Conservation (phyloP, 495 filamentous ascomycete species). For the Hapsidospora chrysogenum region DNA sequence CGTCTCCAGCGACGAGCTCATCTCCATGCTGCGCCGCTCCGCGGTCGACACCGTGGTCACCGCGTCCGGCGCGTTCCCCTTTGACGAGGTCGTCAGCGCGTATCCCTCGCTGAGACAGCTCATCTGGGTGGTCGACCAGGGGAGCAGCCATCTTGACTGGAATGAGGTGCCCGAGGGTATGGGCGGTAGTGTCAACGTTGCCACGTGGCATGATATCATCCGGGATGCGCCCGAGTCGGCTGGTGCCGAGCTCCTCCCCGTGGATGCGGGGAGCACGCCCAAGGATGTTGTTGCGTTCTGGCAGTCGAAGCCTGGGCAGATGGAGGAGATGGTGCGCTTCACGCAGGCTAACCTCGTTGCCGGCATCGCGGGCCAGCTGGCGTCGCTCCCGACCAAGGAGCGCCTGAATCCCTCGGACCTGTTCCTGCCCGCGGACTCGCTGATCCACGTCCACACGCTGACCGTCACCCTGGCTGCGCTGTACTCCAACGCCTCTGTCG, state of each 20-base stretch:
- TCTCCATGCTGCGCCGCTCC: conserved; percentile 49
- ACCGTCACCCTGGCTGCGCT: conserved; percentile 69
- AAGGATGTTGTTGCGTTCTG: conserved; percentile 44
- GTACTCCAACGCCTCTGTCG: conserved; percentile 67
- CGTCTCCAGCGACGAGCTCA: conserved; percentile 43
- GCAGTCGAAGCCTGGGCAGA: conserved; percentile 30
- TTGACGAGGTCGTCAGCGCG: conserved; percentile 49
- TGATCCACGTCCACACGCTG: conserved; percentile 64
- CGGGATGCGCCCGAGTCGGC: conserved; percentile 36
- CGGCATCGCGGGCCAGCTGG: conserved; percentile 60
- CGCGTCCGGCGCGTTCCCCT: conserved; percentile 72
- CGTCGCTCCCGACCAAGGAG: conserved; percentile 54
- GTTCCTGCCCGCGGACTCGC: conserved; percentile 74
- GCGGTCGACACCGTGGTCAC: conserved; percentile 70
- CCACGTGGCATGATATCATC: conserved; percentile 77
- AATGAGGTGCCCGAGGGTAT: conserved; percentile 63
- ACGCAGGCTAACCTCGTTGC: conserved; percentile 64
- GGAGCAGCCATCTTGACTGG: conserved; percentile 83
- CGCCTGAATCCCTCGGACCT: conserved; percentile 58
- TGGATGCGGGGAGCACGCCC: conserved; percentile 27
- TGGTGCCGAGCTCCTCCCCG: conserved; percentile 25
- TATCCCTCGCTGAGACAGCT: conserved; percentile 59
- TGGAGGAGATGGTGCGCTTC: conserved; percentile 60
- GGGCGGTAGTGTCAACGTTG: conserved; percentile 52
- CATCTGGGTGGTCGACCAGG: conserved; percentile 85